Evolutionary conservation across 2,329 filamentous ascomycete species (phyloP), one percentile per base, ranked within the genome.

Genomic region (Aspergillus vadensis): DNA sequence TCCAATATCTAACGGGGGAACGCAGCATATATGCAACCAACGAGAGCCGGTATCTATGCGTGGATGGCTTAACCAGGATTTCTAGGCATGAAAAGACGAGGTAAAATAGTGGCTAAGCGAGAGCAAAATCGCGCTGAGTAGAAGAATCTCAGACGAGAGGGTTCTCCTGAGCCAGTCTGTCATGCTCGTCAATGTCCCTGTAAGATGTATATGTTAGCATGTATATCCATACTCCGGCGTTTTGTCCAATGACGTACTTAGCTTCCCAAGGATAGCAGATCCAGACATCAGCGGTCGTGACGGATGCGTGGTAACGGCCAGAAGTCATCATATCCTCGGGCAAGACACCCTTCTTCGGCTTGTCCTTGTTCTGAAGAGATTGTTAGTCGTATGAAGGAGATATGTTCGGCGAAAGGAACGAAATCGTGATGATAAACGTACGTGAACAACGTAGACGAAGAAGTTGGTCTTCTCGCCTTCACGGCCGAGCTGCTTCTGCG

Each of bases 241-340:
- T 41, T 15, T 10, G 17, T 15, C 23, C 27, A 10, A 44, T 19
- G 30, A 80, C 83, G 58, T 80, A 86, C 83, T 80, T 89, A 47
- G 95, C 95, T 82, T 98, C 95, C 95, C 95, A 99, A 15, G 95
- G 95, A 80, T 99, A 99, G 84, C 92, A 96, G 76, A 98, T 98
- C 95, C 95, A 99, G 67, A 92, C 89, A 79, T 99, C 94, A n/a
- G 85, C 86, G 32, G 96, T 91, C 5, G 94, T 98, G 73, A 89
- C 83, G 21, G 95, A 92, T 21, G 95, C 95, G 67, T 90, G 79
- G 80, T 99, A 99, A 70, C 89, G 84, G 59, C 85, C 85, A 58
- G 87, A 79, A 43, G 83, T 79, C 65, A 94, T 82, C 85, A 98
- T 92, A 39, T 92, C 88, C 19, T 86, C 72, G 10, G 95, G 93